A percentile compares a stretch with the other conserved stretches of the same genome.
Conservation (phyloP, 805 yeast species). For the Metschnikowia koreensis region DNA sequence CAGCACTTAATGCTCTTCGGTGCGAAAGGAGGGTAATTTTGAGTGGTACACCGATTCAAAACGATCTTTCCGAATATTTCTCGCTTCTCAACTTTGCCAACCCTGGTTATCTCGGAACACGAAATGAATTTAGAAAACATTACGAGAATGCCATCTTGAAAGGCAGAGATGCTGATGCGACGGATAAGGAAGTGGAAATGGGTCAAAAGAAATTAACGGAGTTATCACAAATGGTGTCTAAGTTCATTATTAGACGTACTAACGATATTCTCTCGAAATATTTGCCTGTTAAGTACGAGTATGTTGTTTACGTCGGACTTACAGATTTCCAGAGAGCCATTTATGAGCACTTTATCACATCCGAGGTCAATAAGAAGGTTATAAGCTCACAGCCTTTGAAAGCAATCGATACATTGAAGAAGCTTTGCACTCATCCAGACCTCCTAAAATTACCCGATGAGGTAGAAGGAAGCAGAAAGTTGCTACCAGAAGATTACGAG, state of each 20-base stretch:
- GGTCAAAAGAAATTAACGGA: conserved; percentile 72
- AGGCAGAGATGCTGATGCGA: conserved; percentile 88
- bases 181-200: conserved; percentile 66
- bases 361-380: conserved; percentile 71
- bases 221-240: conserved; percentile 73
- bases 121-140: conserved; percentile 78
- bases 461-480: conserved; percentile 60
- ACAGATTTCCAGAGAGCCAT: conserved; percentile 72
- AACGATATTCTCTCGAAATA: conserved; percentile 93
- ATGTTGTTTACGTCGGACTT: conserved; percentile 87
- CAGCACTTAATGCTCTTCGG: conserved; percentile 76
- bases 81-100: conserved; percentile 88
- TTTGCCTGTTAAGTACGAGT: conserved; percentile 93
- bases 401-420: conserved; percentile 85
- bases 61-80: conserved; percentile 90
- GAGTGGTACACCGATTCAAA: conserved; percentile 96
- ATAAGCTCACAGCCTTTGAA: conserved; percentile 80
- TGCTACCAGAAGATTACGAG: conserved; percentile 73
- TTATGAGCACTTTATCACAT: conserved; percentile 71
- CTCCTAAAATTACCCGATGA: conserved; percentile 73
- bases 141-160: conserved; percentile 76
- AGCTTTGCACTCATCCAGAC: conserved; percentile 93
- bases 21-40: conserved; percentile 87
- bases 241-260: conserved; percentile 90
- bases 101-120: conserved; percentile 87